Evolutionary conservation across 306 rosid genomes (phyloP), one percentile per base, ranked within the genome.

Genomic region (Sicyos baderoa): DNA sequence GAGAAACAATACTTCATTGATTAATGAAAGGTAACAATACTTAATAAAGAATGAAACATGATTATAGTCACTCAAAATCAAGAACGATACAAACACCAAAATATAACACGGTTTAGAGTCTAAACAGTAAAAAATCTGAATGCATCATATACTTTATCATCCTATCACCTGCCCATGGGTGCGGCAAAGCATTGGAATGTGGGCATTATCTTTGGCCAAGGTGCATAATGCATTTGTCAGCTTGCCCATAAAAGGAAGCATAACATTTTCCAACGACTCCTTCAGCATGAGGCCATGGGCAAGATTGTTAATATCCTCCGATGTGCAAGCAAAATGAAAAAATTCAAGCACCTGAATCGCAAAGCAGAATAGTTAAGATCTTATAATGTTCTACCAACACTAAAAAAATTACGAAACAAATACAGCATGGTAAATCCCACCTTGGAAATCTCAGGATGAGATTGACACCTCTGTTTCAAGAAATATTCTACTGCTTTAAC

Each of bases 401-500:
- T 76, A 42, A 50, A 76, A 13, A 60, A 11, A 23, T 45, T 4
- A 14, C 16, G n/a, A 54, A 6, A 10, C 71, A 60, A 35, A 54
- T 71, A 47, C 14, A 10, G 25, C 13, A 14, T 68, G 77, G 22
- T 17, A 70, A 80, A 55, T 48, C 68, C 42, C 71, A 86, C 90
- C 96, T 88, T 85, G 45, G 81, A 84, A 9, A 86, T 81, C 82
- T 91, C 91, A 0, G 83, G 78, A 79, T 88, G 84, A 7, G 84
- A 64, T 75, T 82, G 83, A 63, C 93, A 91, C 55, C 84, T 91
- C 75, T 81, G 86, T 73, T 91, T 91, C 87, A 91, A 83, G 84
- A 83, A 86, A 73, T 91, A 91, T 78, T 91, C 97, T 55, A 88
- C 95, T 14, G 97, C 97, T 81, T 91, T 91, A 1, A 91, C 95